Evolutionary conservation across 352 stramenopile species (phyloP).

Genomic region (Phytopythium boreale): DNA sequence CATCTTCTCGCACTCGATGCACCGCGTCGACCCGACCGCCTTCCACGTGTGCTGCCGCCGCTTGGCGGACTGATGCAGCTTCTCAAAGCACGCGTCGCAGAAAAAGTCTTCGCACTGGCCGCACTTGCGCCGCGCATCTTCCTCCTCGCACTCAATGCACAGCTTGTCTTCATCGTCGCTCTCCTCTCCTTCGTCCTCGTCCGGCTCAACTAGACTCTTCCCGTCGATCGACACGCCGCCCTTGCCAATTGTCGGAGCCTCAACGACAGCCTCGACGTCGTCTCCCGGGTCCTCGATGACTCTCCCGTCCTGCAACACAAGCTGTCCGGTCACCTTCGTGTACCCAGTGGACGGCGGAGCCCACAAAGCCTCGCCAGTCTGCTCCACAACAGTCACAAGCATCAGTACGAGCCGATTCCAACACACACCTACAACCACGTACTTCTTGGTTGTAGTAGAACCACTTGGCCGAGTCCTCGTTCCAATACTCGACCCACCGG

Average conservation of each 20-base stretch:
- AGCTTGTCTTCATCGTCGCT: constrained; percentile 60
- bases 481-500: constrained; percentile 76
- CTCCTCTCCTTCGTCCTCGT: constrained; percentile 12
- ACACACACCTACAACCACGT: background rate
- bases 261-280: constrained; percentile 18
- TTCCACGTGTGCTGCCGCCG: constrained; percentile 78
- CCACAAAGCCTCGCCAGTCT: constrained; percentile 73
- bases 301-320: constrained; percentile 69
- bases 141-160: constrained; percentile 79
- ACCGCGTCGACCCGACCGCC: constrained; percentile 65
- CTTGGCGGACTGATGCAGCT: constrained; percentile 68
- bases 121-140: constrained; percentile 62
- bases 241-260: background rate
- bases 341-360: constrained; percentile 64
- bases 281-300: constrained; percentile 56
- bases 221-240: background rate
- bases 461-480: constrained; percentile 62
- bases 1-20: constrained; percentile 85
- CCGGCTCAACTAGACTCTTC: background rate
- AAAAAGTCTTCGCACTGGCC: constrained; percentile 78
- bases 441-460: constrained; percentile 79
- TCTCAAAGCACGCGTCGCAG: constrained; percentile 74
- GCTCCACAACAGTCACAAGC: background rate
- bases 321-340: constrained; percentile 56
- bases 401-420: constrained; percentile 6